A percentile compares a stretch with the other conserved stretches of the same genome.
Evolutionary conservation across 2,329 filamentous ascomycete genomes (phyloP).

Genomic region (Epichloe festucae): DNA sequence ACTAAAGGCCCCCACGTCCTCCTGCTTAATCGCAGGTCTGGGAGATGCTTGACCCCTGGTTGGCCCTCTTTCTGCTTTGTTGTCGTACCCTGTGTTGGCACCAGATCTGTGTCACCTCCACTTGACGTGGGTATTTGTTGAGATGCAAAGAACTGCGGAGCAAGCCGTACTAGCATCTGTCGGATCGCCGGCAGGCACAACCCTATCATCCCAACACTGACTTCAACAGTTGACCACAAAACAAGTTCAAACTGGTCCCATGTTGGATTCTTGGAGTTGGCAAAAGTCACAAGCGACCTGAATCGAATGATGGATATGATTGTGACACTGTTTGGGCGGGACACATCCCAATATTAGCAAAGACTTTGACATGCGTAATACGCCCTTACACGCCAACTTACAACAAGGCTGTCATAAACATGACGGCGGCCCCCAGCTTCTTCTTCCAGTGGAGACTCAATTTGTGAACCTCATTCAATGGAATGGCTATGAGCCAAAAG

Average conservation of each 20-base stretch:
- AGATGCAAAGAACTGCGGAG: not conserved
- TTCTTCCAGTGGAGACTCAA: constrained; percentile 26
- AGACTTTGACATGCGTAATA: too few species aligned
- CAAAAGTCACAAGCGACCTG: constrained; percentile 9
- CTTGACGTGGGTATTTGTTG: not conserved
- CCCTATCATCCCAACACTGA: constrained; percentile 1
- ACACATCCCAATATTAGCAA: too few species aligned
- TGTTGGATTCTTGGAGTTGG: constrained; percentile 10
- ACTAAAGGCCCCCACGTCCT: not conserved
- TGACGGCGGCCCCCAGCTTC: constrained; percentile 25
- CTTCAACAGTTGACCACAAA: constrained; percentile 11
- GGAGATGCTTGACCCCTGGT: not conserved
- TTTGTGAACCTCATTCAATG: constrained; percentile 23
- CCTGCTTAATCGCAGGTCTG: not conserved
- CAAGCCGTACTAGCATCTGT: not conserved
- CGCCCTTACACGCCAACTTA: not conserved
- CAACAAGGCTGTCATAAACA: constrained; percentile 21
- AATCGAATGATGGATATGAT: constrained; percentile 11
- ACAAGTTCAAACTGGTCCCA: constrained; percentile 9
- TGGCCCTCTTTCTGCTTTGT: not conserved
- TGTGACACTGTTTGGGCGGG: constrained; percentile 7
- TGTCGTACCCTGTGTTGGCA: too few species aligned
- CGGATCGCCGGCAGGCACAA: not conserved
- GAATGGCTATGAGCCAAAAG: constrained; percentile 31
- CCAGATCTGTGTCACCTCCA: too few species aligned